phyloP scores from a whole-genome alignment of 176 grass and related monocot species.

The Oryza australiensis region DNA sequence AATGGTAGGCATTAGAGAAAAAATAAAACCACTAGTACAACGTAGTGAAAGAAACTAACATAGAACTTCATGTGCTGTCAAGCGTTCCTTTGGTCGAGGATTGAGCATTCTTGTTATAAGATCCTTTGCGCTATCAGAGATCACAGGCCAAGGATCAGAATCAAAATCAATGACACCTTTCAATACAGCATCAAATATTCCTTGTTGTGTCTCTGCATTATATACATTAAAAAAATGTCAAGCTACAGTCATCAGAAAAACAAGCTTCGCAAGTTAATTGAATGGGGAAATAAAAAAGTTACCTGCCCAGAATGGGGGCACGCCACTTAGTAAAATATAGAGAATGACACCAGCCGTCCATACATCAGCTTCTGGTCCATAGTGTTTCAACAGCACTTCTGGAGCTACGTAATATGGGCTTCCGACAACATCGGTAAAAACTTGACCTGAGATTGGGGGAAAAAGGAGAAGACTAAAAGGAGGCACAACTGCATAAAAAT shows the following conservation, averaged over 20 bases:
- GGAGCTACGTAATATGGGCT: constrained; percentile 94
- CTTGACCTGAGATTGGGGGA: constrained; percentile 45
- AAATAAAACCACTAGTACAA: not conserved
- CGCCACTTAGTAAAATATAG: constrained; percentile 88
- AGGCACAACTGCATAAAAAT: not conserved
- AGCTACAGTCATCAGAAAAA: not conserved
- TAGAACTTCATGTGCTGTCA: constrained; percentile 93
- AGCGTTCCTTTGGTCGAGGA: constrained; percentile 56
- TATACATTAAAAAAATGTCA: constrained; percentile 41
- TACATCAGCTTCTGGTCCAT: constrained; percentile 86
- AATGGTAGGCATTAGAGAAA: not conserved
- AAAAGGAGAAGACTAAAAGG: not conserved
- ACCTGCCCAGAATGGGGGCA: constrained; percentile 86
- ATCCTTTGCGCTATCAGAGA: constrained; percentile 96
- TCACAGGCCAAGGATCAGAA: constrained; percentile 94
- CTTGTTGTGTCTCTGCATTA: constrained; percentile 91
- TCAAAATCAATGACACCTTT: constrained; percentile 94
- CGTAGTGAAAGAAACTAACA: constrained; percentile 61
- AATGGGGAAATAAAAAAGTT: not conserved
- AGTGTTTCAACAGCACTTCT: constrained; percentile 70
- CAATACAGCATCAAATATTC: constrained; percentile 99
- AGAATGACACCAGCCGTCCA: constrained; percentile 95
- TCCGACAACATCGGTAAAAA: constrained; percentile 89
- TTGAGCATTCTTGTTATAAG: constrained; percentile 88
- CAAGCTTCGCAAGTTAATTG: not conserved